Evolutionary conservation across 345 rosid species (phyloP).

Genomic region (Fremontodendron californicum): DNA sequence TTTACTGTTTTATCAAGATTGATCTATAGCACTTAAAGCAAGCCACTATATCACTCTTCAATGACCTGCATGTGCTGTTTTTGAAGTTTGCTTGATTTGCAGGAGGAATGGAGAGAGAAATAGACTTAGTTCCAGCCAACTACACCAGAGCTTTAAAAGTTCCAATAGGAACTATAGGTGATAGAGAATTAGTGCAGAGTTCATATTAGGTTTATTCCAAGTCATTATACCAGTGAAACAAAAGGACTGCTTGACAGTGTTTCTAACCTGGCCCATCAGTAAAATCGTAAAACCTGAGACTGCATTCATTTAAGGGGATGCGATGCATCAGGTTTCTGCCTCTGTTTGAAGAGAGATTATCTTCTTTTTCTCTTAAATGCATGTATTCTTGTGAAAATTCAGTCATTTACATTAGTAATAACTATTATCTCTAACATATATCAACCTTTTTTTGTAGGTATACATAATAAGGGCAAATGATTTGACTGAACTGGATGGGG

Average conservation of each 20-base stretch:
- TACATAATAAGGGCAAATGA: constrained; percentile 58
- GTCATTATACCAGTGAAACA: not conserved
- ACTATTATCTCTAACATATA: constrained; percentile 1
- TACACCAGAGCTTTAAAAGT: not conserved
- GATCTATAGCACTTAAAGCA: not conserved
- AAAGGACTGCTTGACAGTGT: not conserved
- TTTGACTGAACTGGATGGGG: constrained; percentile 62
- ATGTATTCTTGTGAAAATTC: constrained; percentile 1
- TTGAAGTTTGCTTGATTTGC: constrained; percentile 1
- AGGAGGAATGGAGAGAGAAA: not conserved
- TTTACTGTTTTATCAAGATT: not conserved
- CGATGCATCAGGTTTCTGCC: not conserved
- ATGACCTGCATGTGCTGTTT: not conserved
- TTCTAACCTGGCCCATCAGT: not conserved
- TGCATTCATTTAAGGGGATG: not conserved
- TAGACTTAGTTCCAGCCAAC: not conserved
- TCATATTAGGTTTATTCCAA: not conserved
- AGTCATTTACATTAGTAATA: not conserved
- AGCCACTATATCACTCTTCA: not conserved
- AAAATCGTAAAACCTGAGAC: not conserved
- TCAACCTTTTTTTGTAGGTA: constrained; percentile 36
- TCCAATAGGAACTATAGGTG: not conserved
- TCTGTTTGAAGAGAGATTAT: not conserved
- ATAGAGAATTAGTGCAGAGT: not conserved
- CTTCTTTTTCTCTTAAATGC: not conserved